Base-by-base conservation (phyloP, 2,329 filamentous ascomycete genomes). In the Monosporascus sp. region DNA sequence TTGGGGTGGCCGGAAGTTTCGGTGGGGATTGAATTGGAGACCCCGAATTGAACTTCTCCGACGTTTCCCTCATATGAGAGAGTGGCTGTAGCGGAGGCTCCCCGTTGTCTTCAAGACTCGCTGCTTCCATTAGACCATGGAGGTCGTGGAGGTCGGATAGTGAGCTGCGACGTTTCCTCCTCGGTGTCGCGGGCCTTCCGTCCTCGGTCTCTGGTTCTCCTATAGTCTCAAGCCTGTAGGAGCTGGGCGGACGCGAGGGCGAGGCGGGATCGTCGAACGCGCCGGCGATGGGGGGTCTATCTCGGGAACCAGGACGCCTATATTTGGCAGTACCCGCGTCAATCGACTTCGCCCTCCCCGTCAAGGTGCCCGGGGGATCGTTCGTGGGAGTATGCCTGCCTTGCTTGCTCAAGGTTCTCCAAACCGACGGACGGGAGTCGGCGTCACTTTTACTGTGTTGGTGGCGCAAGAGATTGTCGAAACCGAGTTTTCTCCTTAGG, bases 371-470 rank as follows among this genome's bases (percentile, higher is more conserved):
- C 5, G 31, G 31, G 4, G 31, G 31, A 61, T 76, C 84, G 51
- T 76, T 84, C 56, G 76, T 80, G 31, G 79, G 72, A 20, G 19
- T 20, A 61, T 80, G 72, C 52, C 87, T 79, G 75, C 80, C 71
- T 73, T 90, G 80, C 74, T 96, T 96, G 76, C 91, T 96, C 59
- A 96, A 74, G n/a, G 84, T 92, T 52, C 91, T 84, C 84, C 91
- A 91, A 22, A 96, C 84, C 0, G 90, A 93, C 43, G 85, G 78
- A 38, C 89, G 84, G 59, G 83, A 82, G 44, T 90, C 88, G 44
- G 84, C 75, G 40, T 83, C 81, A 22, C 78, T 81, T 68, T 87
- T 93, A 74, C 88, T 91, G 64, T 89, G 91, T 62, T 94, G 88
- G 52, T 93, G 88, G 53, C 89, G 82, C 40, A 90, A 79, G 31